A percentile compares a stretch with the other conserved stretches of the same genome.
Conservation (phyloP, 1,284 basidiomycete genomes). For the Cryptococcus sp. region DNA sequence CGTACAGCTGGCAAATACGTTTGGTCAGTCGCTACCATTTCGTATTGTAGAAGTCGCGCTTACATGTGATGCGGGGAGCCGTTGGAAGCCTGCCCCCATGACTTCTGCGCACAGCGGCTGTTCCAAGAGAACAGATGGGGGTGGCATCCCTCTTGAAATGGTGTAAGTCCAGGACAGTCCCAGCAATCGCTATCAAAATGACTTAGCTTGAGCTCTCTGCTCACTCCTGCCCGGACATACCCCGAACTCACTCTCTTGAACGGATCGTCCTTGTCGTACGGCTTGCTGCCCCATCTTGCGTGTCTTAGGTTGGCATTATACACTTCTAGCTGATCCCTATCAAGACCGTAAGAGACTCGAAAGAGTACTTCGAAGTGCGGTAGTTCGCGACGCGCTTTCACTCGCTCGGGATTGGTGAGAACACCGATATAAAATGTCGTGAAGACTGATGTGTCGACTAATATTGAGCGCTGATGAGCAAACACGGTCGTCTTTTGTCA, state of each 20-base stretch:
- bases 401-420: constrained; percentile 35
- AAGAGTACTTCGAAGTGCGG: constrained; percentile 73
- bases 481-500: too few relatives aligned
- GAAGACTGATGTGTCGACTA: constrained; percentile 69
- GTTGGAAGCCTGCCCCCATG: constrained; percentile 78
- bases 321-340: constrained; percentile 65
- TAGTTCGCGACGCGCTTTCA: constrained; percentile 24
- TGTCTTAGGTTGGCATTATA: constrained; percentile 67
- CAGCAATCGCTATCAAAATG: constrained; percentile 26
- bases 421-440: constrained; percentile 76
- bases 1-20: constrained; percentile 63
- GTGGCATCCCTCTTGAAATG: constrained; percentile 57
- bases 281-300: constrained; percentile 41
- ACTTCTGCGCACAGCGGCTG: constrained; percentile 70
- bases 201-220: not conserved
- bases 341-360: constrained; percentile 70
- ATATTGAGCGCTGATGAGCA: not conserved
- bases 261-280: constrained; percentile 39
- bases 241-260: constrained; percentile 38
- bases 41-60: constrained; percentile 22
- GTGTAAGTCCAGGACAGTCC: constrained; percentile 61
- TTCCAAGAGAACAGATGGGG: constrained; percentile 63
- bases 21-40: constrained; percentile 5
- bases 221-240: not conserved
- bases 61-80: constrained; percentile 62